Conservation (phyloP, 2,329 filamentous ascomycete species). For the Furcasterigmium sp. region DNA sequence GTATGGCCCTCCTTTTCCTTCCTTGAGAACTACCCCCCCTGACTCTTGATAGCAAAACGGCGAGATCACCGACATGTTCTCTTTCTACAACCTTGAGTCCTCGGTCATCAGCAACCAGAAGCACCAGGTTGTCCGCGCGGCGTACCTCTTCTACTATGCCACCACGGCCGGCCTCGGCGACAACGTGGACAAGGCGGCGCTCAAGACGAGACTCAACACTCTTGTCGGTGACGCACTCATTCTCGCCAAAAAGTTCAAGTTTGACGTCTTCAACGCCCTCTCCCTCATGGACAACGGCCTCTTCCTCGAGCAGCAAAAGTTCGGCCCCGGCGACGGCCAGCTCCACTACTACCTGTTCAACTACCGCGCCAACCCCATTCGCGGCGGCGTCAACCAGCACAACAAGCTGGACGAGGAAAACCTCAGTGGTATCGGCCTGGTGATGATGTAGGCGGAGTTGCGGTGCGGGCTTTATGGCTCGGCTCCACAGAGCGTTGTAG, state of each 20-base stretch:
- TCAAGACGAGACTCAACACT: slow-evolving; percentile 75
- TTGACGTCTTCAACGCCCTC: slow-evolving; percentile 96
- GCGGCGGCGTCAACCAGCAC: slow-evolving; percentile 75
- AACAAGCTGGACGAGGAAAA: slow-evolving; percentile 73
- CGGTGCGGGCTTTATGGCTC: too few species aligned
- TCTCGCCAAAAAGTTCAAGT: slow-evolving; percentile 74
- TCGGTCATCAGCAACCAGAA: slow-evolving; percentile 80
- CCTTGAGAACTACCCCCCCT: neutral
- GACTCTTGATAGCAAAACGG: slow-evolving; percentile 42
- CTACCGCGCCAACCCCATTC: slow-evolving; percentile 81
- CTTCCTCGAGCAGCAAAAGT: slow-evolving; percentile 91
- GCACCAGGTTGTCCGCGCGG: slow-evolving; percentile 76
- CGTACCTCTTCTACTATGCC: slow-evolving; percentile 97
- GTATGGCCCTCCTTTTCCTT: too few species aligned
- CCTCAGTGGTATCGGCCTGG: slow-evolving; percentile 83
- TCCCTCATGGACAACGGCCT: slow-evolving; percentile 90
- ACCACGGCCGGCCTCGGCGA: slow-evolving; percentile 68
- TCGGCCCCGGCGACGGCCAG: slow-evolving; percentile 88
- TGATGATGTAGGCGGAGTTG: slow-evolving; percentile 53
- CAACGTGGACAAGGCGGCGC: slow-evolving; percentile 46
- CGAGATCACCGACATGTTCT: slow-evolving; percentile 94
- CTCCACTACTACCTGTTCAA: slow-evolving; percentile 98
- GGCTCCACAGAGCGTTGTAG: too few species aligned
- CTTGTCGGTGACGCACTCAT: slow-evolving; percentile 83
- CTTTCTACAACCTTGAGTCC: slow-evolving; percentile 92